Conservation (phyloP, 352 stramenopile species). For the Pythium volutum region DNA sequence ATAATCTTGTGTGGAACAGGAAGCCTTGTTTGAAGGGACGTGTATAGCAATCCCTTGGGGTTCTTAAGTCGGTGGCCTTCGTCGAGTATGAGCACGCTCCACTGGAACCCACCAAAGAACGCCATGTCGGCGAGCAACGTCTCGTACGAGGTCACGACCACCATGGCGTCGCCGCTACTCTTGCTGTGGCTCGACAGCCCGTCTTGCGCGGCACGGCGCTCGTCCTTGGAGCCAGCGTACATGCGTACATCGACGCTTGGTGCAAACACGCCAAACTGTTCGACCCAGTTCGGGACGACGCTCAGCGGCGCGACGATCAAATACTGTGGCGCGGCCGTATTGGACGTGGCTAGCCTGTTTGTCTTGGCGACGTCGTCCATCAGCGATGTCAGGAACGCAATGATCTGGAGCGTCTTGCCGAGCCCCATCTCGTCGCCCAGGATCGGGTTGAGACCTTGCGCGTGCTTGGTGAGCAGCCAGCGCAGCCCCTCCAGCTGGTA, state of each 20-base stretch:
- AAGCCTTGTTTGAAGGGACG: conserved; percentile 40
- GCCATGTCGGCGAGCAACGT: conserved; percentile 56
- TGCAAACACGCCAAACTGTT: conserved; percentile 73
- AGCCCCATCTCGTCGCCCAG: conserved; percentile 83
- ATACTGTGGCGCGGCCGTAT: conserved; percentile 22
- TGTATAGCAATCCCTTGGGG: conserved; percentile 49
- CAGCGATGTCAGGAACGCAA: conserved; percentile 60
- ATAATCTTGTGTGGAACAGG: conserved; percentile 48
- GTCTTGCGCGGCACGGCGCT: conserved; percentile 34
- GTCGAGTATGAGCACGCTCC: conserved; percentile 77
- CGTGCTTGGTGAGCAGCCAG: conserved; percentile 62
- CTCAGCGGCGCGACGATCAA: conserved; percentile 73
- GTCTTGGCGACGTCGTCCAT: conserved; percentile 20
- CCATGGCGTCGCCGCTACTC: conserved; percentile 15
- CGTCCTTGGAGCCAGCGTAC: conserved; percentile 53
- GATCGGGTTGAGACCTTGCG: conserved; percentile 68
- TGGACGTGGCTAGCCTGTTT: neutral
- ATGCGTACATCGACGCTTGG: conserved; percentile 51
- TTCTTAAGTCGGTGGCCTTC: conserved; percentile 91
- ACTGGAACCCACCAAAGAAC: conserved; percentile 48
- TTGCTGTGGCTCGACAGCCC: neutral
- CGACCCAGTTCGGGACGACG: conserved; percentile 82
- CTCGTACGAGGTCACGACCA: conserved; percentile 78
- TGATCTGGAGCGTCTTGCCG: conserved; percentile 80
- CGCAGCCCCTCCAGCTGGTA: conserved; percentile 66